Evolutionary conservation across 495 filamentous ascomycete species (phyloP).

Genomic region (Trichoderma gamsii): DNA sequence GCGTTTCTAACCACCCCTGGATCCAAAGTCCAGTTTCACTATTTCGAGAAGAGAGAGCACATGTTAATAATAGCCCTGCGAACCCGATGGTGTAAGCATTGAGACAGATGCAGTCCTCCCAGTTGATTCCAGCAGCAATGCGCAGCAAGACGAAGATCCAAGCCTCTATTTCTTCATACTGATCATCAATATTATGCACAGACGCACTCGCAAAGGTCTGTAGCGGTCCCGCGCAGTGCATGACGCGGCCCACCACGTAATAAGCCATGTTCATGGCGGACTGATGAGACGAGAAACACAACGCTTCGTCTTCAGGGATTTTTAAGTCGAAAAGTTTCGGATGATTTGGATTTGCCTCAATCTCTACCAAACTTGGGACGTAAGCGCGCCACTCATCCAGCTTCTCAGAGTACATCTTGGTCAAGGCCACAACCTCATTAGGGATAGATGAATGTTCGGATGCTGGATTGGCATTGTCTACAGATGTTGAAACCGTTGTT

Average conservation of each 20-base stretch:
- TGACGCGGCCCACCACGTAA: constrained; percentile 25
- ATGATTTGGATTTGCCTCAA: neutral
- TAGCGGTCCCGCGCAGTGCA: constrained; percentile 26
- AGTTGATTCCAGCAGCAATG: constrained; percentile 23
- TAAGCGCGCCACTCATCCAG: neutral
- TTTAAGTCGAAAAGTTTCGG: neutral
- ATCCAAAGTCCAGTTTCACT: constrained; percentile 22
- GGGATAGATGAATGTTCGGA: neutral
- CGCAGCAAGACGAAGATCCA: constrained; percentile 24
- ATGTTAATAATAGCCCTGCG: constrained; percentile 27
- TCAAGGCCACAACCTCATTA: neutral
- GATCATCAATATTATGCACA: neutral
- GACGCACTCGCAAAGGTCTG: neutral
- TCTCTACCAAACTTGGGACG: neutral
- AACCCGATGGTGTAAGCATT: constrained; percentile 33
- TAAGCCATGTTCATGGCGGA: constrained; percentile 31
- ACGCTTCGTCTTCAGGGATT: neutral
- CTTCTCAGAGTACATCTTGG: neutral
- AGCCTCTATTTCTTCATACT: constrained; percentile 19
- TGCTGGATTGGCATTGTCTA: neutral
- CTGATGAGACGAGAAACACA: constrained; percentile 25
- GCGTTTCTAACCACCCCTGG: constrained; percentile 23
- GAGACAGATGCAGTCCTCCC: constrained; percentile 18
- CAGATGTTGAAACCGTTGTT: neutral
- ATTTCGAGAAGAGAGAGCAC: constrained; percentile 24